These are phyloP conservation scores for Aquilaria yunnanensis DNA, from an alignment of 345 rosid species.

Conservation along the genomic window DNA sequence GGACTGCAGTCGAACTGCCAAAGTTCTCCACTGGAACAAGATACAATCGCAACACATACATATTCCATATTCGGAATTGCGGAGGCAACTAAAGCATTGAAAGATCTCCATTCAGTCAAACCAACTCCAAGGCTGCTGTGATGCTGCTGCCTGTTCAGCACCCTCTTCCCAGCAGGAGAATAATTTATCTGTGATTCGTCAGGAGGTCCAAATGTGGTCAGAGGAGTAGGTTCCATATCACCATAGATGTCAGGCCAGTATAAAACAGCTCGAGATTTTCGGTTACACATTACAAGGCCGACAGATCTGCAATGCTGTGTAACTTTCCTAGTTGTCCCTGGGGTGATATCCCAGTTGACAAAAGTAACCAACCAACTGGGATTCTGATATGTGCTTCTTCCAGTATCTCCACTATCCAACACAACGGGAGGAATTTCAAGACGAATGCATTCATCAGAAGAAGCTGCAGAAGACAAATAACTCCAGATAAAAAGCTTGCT, in stretches of 20 bases:
- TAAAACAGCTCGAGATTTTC: constrained; percentile 48
- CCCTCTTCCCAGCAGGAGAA: constrained; percentile 33
- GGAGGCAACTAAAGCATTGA: constrained; percentile 69
- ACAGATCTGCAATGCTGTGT: constrained; percentile 29
- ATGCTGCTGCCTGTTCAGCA: constrained; percentile 27
- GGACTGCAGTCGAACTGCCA: constrained; percentile 72
- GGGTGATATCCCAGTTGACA: constrained; percentile 56
- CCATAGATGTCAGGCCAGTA: constrained; percentile 74
- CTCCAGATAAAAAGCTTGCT: constrained; percentile 72
- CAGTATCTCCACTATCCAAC: constrained; percentile 24
- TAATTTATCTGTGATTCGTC: constrained; percentile 38
- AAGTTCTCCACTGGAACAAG: constrained; percentile 67
- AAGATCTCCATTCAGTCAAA: constrained; percentile 27
- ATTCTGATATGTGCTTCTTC: constrained; percentile 20
- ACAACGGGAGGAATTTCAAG: constrained; percentile 55
- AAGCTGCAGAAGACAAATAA: constrained; percentile 42
- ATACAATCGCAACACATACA: constrained; percentile 56
- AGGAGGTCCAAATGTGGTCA: constrained; percentile 29
- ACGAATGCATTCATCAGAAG: constrained; percentile 44
- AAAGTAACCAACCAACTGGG: constrained; percentile 59
- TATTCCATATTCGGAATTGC: constrained; percentile 28
- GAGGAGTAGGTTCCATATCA: constrained; percentile 36
- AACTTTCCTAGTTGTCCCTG: constrained; percentile 27
- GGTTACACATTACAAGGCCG: constrained; percentile 60
- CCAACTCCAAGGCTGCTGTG: constrained; percentile 26